These are phyloP conservation scores for Pseudocercospora fuligena DNA, from an alignment of 2,329 filamentous ascomycete species.

Conservation along the genomic window DNA sequence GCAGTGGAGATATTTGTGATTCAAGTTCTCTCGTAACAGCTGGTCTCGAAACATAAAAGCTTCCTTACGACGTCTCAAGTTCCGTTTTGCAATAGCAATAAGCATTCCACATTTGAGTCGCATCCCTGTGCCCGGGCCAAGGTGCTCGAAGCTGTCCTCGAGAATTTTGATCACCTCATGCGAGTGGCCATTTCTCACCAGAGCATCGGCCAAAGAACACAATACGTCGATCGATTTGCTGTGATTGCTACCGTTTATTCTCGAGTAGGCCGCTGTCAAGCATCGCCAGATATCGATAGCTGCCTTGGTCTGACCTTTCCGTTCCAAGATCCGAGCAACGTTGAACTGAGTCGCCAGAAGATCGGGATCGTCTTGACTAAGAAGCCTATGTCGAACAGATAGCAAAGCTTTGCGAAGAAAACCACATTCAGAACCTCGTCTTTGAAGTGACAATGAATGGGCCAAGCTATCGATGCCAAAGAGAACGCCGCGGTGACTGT, in stretches of 20 bases:
- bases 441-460: too few species aligned
- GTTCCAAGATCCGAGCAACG: too few species aligned
- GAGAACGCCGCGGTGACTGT: too few species aligned
- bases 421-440: too few species aligned
- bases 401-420: too few species aligned
- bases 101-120: background rate
- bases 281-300: background rate
- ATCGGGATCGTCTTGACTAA: too few species aligned
- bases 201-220: background rate
- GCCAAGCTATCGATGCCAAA: too few species aligned
- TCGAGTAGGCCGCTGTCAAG: background rate
- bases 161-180: background rate
- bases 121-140: background rate
- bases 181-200: background rate
- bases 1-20: background rate
- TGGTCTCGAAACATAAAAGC: background rate
- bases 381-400: too few species aligned
- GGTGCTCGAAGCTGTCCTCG: background rate
- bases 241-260: background rate
- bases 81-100: background rate
- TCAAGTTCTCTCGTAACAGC: background rate
- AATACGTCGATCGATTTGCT: background rate
- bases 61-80: background rate
- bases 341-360: too few species aligned
- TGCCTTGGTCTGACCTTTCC: too few species aligned